A percentile compares a stretch with the other conserved stretches of the same genome.
Evolutionary conservation across 108 stramenopile species (phyloP).

Genomic region (Nitzschia inconspicua): DNA sequence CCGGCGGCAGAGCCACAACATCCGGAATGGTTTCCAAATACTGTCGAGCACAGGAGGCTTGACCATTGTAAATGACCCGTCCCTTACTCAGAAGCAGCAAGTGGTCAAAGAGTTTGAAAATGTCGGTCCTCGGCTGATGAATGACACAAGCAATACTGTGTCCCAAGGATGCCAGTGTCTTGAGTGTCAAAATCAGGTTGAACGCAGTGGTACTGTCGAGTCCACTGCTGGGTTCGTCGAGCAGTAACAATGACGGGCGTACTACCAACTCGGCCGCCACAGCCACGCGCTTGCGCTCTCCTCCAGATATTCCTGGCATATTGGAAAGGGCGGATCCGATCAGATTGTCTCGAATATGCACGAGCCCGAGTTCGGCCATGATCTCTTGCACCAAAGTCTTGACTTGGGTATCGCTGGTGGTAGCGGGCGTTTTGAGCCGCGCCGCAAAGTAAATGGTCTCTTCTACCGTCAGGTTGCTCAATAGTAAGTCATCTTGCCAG

Average conservation of each 20-base stretch:
- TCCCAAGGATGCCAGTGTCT: conserved; percentile 50
- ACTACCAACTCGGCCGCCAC: conserved; percentile 83
- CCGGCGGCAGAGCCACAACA: conserved; percentile 46
- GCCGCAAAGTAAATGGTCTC: conserved; percentile 83
- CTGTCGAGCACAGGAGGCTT: conserved; percentile 29
- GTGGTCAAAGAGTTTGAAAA: conserved; percentile 80
- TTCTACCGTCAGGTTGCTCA: conserved; percentile 76
- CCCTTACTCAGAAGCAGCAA: conserved; percentile 75
- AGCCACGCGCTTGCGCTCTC: conserved; percentile 84
- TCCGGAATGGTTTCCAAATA: conserved; percentile 53
- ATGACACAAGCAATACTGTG: conserved; percentile 84
- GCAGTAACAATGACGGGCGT: conserved; percentile 66
- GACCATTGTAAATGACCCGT: conserved; percentile 55
- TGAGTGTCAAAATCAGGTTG: conserved; percentile 62
- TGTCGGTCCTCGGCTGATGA: conserved; percentile 87
- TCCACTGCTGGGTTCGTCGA: conserved; percentile 81
- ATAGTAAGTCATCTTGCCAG: conserved; percentile 84
- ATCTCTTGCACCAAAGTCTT: conserved; percentile 52
- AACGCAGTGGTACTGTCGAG: conserved; percentile 82
- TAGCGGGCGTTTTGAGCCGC: conserved; percentile 60
- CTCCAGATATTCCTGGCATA: conserved; percentile 70
- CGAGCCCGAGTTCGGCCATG: conserved; percentile 55
- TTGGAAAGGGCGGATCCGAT: conserved; percentile 46
- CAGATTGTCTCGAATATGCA: conserved; percentile 49
- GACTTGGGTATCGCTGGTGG: conserved; percentile 29